These are phyloP conservation scores for Kodamaea neixiangensis DNA, from an alignment of 805 yeast genomes.

Conservation along the genomic window DNA sequence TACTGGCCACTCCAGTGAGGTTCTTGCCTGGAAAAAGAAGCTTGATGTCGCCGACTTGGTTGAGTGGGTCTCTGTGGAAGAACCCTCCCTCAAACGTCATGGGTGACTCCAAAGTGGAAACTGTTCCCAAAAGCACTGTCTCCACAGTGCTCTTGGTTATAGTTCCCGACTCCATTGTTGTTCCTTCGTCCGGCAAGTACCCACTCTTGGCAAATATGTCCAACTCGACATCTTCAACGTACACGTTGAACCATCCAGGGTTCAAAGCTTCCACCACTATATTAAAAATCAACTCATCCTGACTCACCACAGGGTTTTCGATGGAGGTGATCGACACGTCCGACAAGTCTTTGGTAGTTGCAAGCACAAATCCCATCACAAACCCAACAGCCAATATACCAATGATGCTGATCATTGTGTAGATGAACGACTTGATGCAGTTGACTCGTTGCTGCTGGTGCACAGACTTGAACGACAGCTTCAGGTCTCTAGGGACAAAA, in stretches of 20 bases:
- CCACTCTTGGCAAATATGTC: conserved; percentile 83
- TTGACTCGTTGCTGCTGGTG: conserved; percentile 16
- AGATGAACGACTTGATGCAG: conserved; percentile 36
- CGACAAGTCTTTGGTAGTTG: conserved; percentile 81
- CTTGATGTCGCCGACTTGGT: conserved; percentile 70
- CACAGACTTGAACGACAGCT: conserved; percentile 17
- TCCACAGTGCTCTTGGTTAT: conserved; percentile 34
- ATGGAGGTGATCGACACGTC: conserved; percentile 62
- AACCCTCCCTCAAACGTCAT: conserved; percentile 76
- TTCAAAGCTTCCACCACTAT: conserved; percentile 77
- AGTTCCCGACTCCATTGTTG: not conserved
- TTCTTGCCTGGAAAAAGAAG: conserved; percentile 69
- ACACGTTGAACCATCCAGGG: conserved; percentile 79
- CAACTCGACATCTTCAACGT: conserved; percentile 64
- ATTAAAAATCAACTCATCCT: conserved; percentile 83
- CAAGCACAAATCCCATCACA: conserved; percentile 78
- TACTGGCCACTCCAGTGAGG: conserved; percentile 25
- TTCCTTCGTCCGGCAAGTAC: conserved; percentile 34
- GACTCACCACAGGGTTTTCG: conserved; percentile 72
- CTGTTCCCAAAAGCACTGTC: conserved; percentile 76
- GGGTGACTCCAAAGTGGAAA: conserved; percentile 67
- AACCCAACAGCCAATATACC: conserved; percentile 71
- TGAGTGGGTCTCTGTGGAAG: conserved; percentile 58
- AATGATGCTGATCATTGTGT: conserved; percentile 47
- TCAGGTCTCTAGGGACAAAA: conserved; percentile 29